Evolutionary conservation across 2,329 filamentous ascomycete species (phyloP), one percentile per base, ranked within the genome.

Genomic region (Colletotrichum coccodes): DNA sequence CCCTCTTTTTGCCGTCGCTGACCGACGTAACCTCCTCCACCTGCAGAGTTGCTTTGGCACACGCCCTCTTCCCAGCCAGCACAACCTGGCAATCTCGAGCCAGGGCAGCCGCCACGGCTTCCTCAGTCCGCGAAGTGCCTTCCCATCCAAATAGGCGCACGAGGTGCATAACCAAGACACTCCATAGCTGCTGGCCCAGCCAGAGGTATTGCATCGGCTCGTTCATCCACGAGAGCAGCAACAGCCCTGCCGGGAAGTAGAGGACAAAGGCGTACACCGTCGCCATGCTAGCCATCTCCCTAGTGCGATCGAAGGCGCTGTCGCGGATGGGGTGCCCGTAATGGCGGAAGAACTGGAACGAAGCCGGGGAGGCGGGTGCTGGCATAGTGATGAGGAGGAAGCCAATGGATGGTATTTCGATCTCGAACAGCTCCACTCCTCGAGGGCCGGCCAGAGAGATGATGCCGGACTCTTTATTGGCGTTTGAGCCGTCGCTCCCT

Each of bases 151-250:
- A 47, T 23, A 47, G 44, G 8, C 44, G 44, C 12, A 47, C 52
- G 16, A 72, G 44, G 50, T 74, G 70, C 72, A 75, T 70, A 3
- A 69, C 65, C 1, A 72, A 42, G 6, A 73, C 71, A 40, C 71
- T 57, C 58, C 73, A 75, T 3, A 73, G 53, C 57, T 75, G 70
- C 42, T 72, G 73, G 23, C 66, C 58, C 8, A 72, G 56, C 73
- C 73, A 75, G 36, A 68, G 30, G 57, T 72, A 71, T 61, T 75
- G 73, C 18, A 72, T 53, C 2, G 30, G 34, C 14, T 56, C 12
- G 4, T 64, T 59, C 72, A 74, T 72, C 44, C 44, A 47, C 67
- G 71, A 73, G 8, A 74, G 42, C 44, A 47, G 11, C 21, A 47
- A 14, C 44, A 47, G 21, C 5, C 44, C 44, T 14, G 44, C 44